Evolutionary conservation across 2,329 filamentous ascomycete species (phyloP), one percentile per base, ranked within the genome.

Genomic region (Penicillium glabrum): DNA sequence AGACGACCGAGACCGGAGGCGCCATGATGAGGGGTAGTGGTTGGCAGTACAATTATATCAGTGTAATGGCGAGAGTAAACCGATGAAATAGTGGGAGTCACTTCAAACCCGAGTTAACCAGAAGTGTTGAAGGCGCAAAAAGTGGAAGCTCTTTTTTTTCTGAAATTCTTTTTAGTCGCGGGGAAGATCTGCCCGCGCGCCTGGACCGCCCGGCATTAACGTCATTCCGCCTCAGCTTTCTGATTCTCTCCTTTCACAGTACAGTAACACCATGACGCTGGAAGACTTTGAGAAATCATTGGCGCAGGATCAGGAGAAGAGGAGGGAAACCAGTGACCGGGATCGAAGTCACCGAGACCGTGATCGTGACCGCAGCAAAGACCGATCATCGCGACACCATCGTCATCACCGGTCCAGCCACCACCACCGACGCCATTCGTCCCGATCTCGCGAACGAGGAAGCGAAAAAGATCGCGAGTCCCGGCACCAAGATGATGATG

Each of bases 211-310:
- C 57, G 54, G 64, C 64, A 64, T 61, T 64, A 69, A 73, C 70
- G 69, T 74, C 70, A 73, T 72, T 62, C 64, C 61, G 52, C 47
- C 58, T 49, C 58, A 61, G 60, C 63, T 63, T 57, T 66, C 62
- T 61, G 53, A 56, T 61, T 29, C 53, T 56, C 52, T 53, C 50
- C 54, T 57, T 60, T 45, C 21, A 49, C 35, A 47, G 11, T 24
- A 29, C 37, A 47, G 39, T 45, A 58, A 19, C 52, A 75, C 50
- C 27, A 87, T 86, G 85, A 80, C 82, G 5, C 71, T 87, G 57
- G 84, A 86, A 64, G 90, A 93, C 56, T 96, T 96, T 58, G 91
- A 96, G 73, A 90, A 88, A 70, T 80, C 86, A 26, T 80, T 96
- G 13, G 89, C 87, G 1, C 83, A 86, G 45, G 86, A 85, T 62